phyloP scores from a whole-genome alignment of 768 basidiomycete species.

The Pilatotrama ljubarskyi region DNA sequence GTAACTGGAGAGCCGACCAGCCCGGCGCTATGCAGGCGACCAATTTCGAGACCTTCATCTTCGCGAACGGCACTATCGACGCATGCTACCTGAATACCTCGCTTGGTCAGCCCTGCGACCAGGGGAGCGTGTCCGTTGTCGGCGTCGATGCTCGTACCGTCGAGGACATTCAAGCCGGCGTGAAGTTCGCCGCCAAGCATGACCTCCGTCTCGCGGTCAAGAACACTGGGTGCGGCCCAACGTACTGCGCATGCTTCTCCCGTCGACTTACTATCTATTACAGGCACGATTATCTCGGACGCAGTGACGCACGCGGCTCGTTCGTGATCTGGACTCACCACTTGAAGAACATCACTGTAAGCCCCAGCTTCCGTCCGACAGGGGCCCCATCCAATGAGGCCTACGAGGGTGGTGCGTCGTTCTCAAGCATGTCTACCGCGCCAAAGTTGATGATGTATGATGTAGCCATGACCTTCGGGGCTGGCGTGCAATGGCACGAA shows the following conservation, averaged over 20 bases:
- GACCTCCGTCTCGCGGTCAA: constrained; percentile 30
- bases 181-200: constrained; percentile 26
- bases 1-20: constrained; percentile 42
- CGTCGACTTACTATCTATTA: not conserved
- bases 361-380: constrained; percentile 33
- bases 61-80: constrained; percentile 46
- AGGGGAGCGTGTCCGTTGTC: constrained; percentile 43
- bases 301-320: constrained; percentile 26
- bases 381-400: constrained; percentile 27
- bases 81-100: constrained; percentile 51
- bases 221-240: constrained; percentile 24
- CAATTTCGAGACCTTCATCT: constrained; percentile 37
- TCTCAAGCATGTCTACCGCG: not conserved
- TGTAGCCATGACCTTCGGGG: constrained; percentile 35
- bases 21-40: constrained; percentile 40
- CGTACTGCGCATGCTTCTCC: too few species aligned
- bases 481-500: constrained; percentile 22
- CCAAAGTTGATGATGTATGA: constrained; percentile 1
- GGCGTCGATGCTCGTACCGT: constrained; percentile 25
- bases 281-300: constrained; percentile 20
- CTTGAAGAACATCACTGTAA: constrained; percentile 39
- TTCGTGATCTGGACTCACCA: constrained; percentile 43
- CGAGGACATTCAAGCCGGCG: constrained; percentile 34
- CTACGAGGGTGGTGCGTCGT: constrained; percentile 10
- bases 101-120: constrained; percentile 40